Evolutionary conservation across 805 yeast species (phyloP), one percentile per base, ranked within the genome.

Genomic region (Candida fluviatilis): DNA sequence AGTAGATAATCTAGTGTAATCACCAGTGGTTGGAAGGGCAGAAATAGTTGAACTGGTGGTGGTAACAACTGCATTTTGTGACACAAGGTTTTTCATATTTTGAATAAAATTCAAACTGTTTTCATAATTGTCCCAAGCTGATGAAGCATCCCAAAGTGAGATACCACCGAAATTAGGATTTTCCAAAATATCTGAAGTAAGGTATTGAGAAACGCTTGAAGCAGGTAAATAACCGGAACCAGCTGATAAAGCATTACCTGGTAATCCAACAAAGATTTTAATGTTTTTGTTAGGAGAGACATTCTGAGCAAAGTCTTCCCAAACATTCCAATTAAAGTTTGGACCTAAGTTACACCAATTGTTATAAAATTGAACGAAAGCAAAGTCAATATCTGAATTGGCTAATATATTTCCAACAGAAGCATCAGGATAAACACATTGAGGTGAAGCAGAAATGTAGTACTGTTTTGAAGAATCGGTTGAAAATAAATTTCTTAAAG

Each of bases 131-230:
- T 47, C 41, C 48, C 49, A 53, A 14, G 76, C 76, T 46, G 77
- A 78, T 7, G 82, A 69, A 12, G 88, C 85, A 49, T 88, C 95
- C 97, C 98, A 90, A 43, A 89, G 64, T 73, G 83, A 78, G 52
- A 90, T 76, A 24, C 89, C 84, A 16, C 83, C 83, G 48, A 89
- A 75, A 43, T 52, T 47, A 31, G 49, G 37, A 38, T 40, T 43
- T n/a, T 40, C 30, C 24, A 43, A 34, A 34, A 55, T 44, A 24
- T 35, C 37, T 24, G 39, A 34, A 8, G 53, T 41, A 27, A 52
- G 36, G 30, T 48, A 46, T 13, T 41, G n/a, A 35, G 45, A 34
- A 23, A 63, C 55, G n/a, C 45, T 45, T 15, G 39, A 38, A 13
- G 54, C 43, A 15, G 43, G 45, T 23, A 37, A 52, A 39, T 61